Evolutionary conservation across 225 moss, liverwort and hornwort genomes (phyloP), one percentile per base, ranked within the genome.

Genomic region (Lunularia cruciata): DNA sequence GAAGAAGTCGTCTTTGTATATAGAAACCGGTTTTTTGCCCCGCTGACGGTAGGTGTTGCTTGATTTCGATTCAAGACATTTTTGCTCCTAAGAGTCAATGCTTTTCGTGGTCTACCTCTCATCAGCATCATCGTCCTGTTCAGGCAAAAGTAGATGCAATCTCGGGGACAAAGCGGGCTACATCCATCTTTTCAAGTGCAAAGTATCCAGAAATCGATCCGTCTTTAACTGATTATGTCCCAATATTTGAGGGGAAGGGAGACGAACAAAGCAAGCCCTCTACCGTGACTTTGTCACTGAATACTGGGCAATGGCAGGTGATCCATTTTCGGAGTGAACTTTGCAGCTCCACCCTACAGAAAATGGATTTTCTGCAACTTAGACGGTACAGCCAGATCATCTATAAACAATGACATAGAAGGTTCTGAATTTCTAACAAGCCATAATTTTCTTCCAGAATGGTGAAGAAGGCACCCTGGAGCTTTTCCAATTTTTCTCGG

Each of bases 401-500:
- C 15, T 1, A 46, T 46, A 6, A 6, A 6, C 39, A 27, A 2
- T 46, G 13, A 20, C 27, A 8, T 64, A 5, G 18, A 9, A 8
- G 13, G 0, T 31, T 12, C 20, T 42, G n/a, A 58, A 46, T 6
- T 31, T 22, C 18, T 2, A 19, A 31, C 5, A 16, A 7, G 2
- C 3, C 37, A 4, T 38, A 47, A 45, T 76, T 67, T 32, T 23
- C 14, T 56, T 22, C 38, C 78, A 87, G 86, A 85, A 85, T 89
- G 85, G 73, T 72, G 89, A 89, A 57, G 87, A 92, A 53, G 93
- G 96, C 40, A 91, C 96, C 33, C 76, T 98, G 20, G 96, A 98
- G 81, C 93, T 91, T 58, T 98, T 98, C 70, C 90, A 90, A 65
- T 98, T 98, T 74, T 98, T 98, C 73, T 89, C 92, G 26, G 96